A percentile compares a stretch with the other conserved stretches of the same genome.
Evolutionary conservation across 148 eudicot species (phyloP).

Genomic region (Heliamphora exappendiculata): DNA sequence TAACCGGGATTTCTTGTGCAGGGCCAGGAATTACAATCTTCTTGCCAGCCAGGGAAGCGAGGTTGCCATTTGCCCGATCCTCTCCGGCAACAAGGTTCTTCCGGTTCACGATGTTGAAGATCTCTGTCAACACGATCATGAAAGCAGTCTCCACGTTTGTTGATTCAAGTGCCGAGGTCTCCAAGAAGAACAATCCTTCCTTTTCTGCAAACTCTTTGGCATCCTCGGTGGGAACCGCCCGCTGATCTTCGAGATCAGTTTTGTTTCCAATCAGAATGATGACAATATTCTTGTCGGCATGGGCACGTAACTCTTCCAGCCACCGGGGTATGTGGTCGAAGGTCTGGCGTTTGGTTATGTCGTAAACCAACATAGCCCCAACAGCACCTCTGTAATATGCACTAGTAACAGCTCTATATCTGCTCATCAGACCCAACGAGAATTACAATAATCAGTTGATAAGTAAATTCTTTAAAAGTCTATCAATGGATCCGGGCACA

Average conservation of each 20-base stretch:
- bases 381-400: slow-evolving; percentile 84
- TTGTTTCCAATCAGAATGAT: slow-evolving; percentile 79
- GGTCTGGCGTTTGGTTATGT: slow-evolving; percentile 69
- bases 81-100: slow-evolving; percentile 51
- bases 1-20: slow-evolving; percentile 49
- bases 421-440: slow-evolving; percentile 23
- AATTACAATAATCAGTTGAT: too few relatives aligned
- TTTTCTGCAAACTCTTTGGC: slow-evolving; percentile 78
- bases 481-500: too few relatives aligned
- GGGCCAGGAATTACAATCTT: slow-evolving; percentile 68
- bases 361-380: slow-evolving; percentile 70
- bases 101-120: slow-evolving; percentile 67
- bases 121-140: slow-evolving; percentile 58
- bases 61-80: slow-evolving; percentile 42
- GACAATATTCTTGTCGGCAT: slow-evolving; percentile 81
- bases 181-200: slow-evolving; percentile 77
- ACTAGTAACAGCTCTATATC: slow-evolving; percentile 83
- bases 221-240: slow-evolving; percentile 64
- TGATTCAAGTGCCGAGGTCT: slow-evolving; percentile 66
- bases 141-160: slow-evolving; percentile 70
- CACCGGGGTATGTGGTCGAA: slow-evolving; percentile 84
- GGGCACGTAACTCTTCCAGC: slow-evolving; percentile 72
- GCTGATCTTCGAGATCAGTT: slow-evolving; percentile 61
- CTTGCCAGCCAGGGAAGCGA: slow-evolving; percentile 50
- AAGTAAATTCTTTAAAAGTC: too few relatives aligned